phyloP scores from a whole-genome alignment of 192 early-diverging fungal genomes.

The Thamnidium elegans region DNA sequence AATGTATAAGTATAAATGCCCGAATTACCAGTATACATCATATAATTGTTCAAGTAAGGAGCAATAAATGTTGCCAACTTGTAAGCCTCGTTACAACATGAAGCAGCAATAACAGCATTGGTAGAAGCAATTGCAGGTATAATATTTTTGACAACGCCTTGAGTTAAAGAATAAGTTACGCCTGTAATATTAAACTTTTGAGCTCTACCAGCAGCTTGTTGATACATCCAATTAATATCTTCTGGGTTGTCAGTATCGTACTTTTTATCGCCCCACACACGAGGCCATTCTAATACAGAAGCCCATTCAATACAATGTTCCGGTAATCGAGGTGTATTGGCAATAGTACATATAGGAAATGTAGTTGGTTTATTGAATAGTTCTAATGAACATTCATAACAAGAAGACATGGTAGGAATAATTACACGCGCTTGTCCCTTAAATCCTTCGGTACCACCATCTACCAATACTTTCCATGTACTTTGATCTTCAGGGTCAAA shows the following conservation, averaged over 20 bases:
- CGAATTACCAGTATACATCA: conserved; percentile 94
- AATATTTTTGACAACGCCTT: conserved; percentile 98
- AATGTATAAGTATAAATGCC: conserved; percentile 92
- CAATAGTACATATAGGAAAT: conserved; percentile 97
- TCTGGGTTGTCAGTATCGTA: conserved; percentile 76
- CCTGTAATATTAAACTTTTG: conserved; percentile 82
- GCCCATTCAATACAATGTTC: conserved; percentile 99
- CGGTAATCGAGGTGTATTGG: conserved; percentile 94
- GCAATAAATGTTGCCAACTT: conserved; percentile 84
- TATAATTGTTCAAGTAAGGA: conserved; percentile 85
- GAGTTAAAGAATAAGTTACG: conserved; percentile 86
- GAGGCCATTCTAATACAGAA: conserved; percentile 90
- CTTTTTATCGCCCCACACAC: conserved; percentile 54
- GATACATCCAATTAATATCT: conserved; percentile 75
- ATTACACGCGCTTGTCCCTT: conserved; percentile 95
- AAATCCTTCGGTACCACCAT: conserved; percentile 96
- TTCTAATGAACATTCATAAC: conserved; percentile 94
- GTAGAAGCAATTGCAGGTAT: conserved; percentile 95
- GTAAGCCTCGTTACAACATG: conserved; percentile 92
- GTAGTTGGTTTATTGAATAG: conserved; percentile 87
- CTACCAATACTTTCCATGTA: conserved; percentile 84
- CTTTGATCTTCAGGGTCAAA: conserved; percentile 69
- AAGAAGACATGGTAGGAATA: conserved; percentile 78
- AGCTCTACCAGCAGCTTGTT: conserved; percentile 66
- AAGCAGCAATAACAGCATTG: conserved; percentile 82